phyloP scores from a whole-genome alignment of 1,284 basidiomycete species.

The Moniliophthora roreri region DNA sequence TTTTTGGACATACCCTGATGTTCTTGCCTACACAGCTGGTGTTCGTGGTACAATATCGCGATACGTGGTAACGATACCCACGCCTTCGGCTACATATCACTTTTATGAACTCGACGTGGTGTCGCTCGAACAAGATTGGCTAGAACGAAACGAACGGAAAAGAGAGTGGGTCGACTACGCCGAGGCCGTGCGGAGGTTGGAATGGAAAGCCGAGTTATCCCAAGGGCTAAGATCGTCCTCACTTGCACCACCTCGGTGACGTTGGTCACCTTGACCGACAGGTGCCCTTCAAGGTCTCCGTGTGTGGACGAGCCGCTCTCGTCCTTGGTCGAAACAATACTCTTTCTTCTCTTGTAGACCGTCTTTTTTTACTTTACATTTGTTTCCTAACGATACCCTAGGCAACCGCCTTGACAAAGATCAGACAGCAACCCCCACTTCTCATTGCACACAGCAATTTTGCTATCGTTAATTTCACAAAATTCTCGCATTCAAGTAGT shows the following conservation, averaged over 20 bases:
- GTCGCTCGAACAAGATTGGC: constrained; percentile 71
- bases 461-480: too few relatives aligned
- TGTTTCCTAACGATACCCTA: too few relatives aligned
- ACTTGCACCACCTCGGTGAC: constrained; percentile 47
- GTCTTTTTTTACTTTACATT: too few relatives aligned
- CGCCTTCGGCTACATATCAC: constrained; percentile 77
- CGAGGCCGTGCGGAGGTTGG: constrained; percentile 68
- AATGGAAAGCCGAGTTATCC: constrained; percentile 79
- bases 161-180: constrained; percentile 85
- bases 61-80: constrained; percentile 75
- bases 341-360: too few relatives aligned
- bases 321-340: background rate
- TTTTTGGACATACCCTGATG: constrained; percentile 11
- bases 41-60: constrained; percentile 77
- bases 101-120: constrained; percentile 84
- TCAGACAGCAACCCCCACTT: too few relatives aligned
- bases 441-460: too few relatives aligned
- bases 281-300: background rate
- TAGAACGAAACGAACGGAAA: constrained; percentile 71
- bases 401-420: too few relatives aligned
- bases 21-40: constrained; percentile 53
- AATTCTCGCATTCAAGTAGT: too few relatives aligned
- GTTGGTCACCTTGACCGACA: background rate
- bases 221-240: constrained; percentile 71
- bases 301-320: background rate